phyloP scores from a whole-genome alignment of 192 early-diverging fungal species.

The Entomortierella parvispora region DNA sequence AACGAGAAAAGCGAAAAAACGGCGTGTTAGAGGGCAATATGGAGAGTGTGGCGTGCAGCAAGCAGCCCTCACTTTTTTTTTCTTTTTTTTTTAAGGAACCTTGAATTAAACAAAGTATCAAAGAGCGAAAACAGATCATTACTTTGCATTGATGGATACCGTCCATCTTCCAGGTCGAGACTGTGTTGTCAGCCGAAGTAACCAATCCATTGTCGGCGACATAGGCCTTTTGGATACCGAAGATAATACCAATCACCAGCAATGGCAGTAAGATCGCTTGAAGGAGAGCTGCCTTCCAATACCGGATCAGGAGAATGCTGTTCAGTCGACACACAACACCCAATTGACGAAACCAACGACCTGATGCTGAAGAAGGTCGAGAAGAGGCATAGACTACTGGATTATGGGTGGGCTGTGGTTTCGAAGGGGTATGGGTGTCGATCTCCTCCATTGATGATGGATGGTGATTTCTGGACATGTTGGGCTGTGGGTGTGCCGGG shows the following conservation, averaged over 20 bases:
- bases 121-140: not conserved
- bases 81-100: no score
- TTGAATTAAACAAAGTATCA: not conserved
- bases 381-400: conserved; percentile 28
- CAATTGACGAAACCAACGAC: conserved; percentile 30
- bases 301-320: conserved; percentile 18
- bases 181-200: conserved; percentile 9
- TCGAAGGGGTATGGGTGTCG: not conserved
- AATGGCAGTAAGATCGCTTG: conserved; percentile 29
- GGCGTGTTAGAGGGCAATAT: not conserved
- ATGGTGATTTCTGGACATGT: no score
- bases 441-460: not conserved
- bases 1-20: not conserved
- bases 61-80: no score
- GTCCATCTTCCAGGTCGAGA: conserved; percentile 30
- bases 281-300: conserved; percentile 37
- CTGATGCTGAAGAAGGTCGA: conserved; percentile 15
- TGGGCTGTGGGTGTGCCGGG: no score
- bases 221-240: conserved; percentile 18
- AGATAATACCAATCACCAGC: conserved; percentile 25
- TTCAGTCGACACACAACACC: conserved; percentile 37
- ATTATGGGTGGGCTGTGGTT: not conserved
- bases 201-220: conserved; percentile 11
- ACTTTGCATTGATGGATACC: conserved; percentile 46
- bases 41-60: no score